Base-by-base conservation (phyloP, 2,329 filamentous ascomycete species). In the Penicillium polonicum region DNA sequence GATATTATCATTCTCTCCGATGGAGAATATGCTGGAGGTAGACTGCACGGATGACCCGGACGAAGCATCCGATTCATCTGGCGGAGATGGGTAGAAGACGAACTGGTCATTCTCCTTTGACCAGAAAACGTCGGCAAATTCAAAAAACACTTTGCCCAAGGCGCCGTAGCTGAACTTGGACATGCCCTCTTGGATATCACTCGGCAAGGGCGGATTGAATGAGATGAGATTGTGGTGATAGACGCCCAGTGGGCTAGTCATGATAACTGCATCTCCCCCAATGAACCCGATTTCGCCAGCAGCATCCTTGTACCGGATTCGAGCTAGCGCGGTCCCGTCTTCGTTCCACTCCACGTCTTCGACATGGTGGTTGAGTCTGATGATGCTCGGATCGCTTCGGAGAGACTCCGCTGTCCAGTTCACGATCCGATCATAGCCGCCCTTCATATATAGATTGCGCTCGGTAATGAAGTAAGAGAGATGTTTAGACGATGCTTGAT, bases 71-170 rank as follows among this genome's bases (percentile, higher is more conserved):
- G 66, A 57, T 52, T 63, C 61, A 8, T 71, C 72, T 7, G 70
- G 60, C 3, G 76, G 76, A 15, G 75, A 73, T 1, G 76, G 76
- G 51, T 77, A 78, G 65, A 72, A 78, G 48, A 78, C 75, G 62
- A 78, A 78, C 59, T 78, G 76, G 65, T 78, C 76, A 59, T 78
- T 76, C 52, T 78, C 76, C 56, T 78, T 78, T 29, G 74, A 70
- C 76, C 76, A 78, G 65, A 78, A 78, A 31, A 78, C 72, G 36
- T 78, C 75, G 43, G 66, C 66, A 52, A 78, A 78, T 54, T 78
- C 75, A 55, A 78, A 75, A 56, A 78, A 78, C 23, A 78, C 70
- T 58, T 78, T 78, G 48, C 76, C 76, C 29, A 78, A 68, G 29
- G 76, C 76, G 10, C 74, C 76, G 60, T 78, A 78, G 57, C 72